Conservation (phyloP, 805 yeast genomes). For the Zygosaccharomyces bailii region DNA sequence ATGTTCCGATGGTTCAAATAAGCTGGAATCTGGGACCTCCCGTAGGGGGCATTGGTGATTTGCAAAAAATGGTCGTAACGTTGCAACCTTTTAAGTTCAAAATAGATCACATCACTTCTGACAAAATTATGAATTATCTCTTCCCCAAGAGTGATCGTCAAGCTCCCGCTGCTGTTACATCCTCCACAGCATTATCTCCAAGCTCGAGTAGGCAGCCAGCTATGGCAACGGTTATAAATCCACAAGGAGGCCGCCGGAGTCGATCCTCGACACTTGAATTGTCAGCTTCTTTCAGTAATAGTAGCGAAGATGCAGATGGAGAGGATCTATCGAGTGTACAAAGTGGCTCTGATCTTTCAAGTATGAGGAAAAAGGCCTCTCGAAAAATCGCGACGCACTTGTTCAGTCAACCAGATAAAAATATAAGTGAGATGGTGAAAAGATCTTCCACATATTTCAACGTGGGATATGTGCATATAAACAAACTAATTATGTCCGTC, state of each 20-base stretch:
- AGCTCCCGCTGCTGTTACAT: background rate
- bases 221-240: constrained; percentile 10
- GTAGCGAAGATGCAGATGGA: constrained; percentile 20
- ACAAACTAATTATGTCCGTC: constrained; percentile 49
- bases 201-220: constrained; percentile 9
- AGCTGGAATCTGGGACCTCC: constrained; percentile 57
- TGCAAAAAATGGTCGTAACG: constrained; percentile 47
- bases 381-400: constrained; percentile 16
- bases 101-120: constrained; percentile 54
- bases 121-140: constrained; percentile 44
- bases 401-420: constrained; percentile 28
- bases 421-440: constrained; percentile 59
- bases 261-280: constrained; percentile 10
- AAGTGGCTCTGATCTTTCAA: constrained; percentile 7
- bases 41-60: constrained; percentile 61
- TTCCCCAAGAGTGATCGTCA: constrained; percentile 39
- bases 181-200: background rate
- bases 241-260: constrained; percentile 10
- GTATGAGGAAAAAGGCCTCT: constrained; percentile 11
- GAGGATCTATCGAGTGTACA: constrained; percentile 20
- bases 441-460: constrained; percentile 69
- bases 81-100: constrained; percentile 55
- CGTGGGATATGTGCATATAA: constrained; percentile 52
- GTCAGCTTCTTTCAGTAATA: constrained; percentile 12
- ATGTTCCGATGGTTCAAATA: constrained; percentile 39